Evolutionary conservation across 176 grass and related monocot genomes (phyloP), one percentile per base, ranked within the genome.

Genomic region (Lolium rigidum): DNA sequence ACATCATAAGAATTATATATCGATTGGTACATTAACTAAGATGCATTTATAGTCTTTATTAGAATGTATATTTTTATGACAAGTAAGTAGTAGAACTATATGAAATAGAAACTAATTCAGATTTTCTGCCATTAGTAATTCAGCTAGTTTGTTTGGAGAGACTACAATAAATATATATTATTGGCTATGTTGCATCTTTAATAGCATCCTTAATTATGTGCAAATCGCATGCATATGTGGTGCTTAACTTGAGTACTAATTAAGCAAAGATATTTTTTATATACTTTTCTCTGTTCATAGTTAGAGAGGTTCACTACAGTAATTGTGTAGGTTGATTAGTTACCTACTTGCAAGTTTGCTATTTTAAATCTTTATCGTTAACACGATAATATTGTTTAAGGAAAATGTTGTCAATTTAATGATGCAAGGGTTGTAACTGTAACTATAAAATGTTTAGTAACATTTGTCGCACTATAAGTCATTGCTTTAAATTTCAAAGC

Each of bases 221-320:
- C n/a, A 71, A 56, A 70, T 77, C 60, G 17, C 61, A 82, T 80
- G 20, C 15, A 43, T 52, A 41, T 51, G 44, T 38, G 22, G 28
- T 82, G 21, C 13, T 86, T 72, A 68, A 80, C 58, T 86, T 51
- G 43, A 70, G 7, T 39, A 46, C 66, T 80, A 58, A 80, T 57
- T 80, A 59, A 80, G 18, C 0, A 65, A 39, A 76, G 3, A 38
- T 22, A 7, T 0, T 57, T 37, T 60, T 31, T 18, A 11, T 24
- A 70, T 7, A 28, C 41, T 43, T 43, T 43, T 43, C 6, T 43
- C 1, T 7, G 26, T 28, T 28, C 26, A 28, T 28, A 28, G 26
- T 28, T 28, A 28, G 26, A 1, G 26, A 28, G 26, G 26, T 28
- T 28, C 26, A 28, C 2, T 28, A 28, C 26, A 28, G 26, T 28